These are phyloP conservation scores for Phytophthora quininea DNA, from an alignment of 352 stramenopile species.

Conservation along the genomic window DNA sequence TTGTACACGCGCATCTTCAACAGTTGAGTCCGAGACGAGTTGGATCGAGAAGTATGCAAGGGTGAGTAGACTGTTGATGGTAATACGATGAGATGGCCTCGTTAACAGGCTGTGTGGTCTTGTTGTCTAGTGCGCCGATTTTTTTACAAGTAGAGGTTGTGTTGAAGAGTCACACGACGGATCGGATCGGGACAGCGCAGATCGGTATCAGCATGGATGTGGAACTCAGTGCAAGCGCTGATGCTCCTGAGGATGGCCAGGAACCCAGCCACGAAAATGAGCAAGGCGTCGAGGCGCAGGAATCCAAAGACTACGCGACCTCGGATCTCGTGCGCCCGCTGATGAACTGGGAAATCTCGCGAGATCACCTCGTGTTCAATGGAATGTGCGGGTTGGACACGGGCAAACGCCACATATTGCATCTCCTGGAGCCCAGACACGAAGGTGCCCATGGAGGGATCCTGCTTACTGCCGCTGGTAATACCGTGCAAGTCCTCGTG, in stretches of 20 bases:
- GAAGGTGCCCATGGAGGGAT: conserved; percentile 53
- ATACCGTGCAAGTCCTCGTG: conserved; percentile 76
- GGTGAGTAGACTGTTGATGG: background rate
- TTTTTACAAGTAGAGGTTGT: no score
- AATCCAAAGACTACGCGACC: conserved; percentile 32
- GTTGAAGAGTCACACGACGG: conserved; percentile 10
- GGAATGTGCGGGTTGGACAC: conserved; percentile 70
- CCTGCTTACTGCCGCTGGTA: conserved; percentile 69
- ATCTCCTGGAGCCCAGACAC: conserved; percentile 56
- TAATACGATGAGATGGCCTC: no score
- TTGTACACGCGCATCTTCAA: conserved; percentile 92
- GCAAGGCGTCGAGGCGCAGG: conserved; percentile 5
- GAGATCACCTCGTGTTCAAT: conserved; percentile 73
- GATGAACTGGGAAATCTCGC: conserved; percentile 74
- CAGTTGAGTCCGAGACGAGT: conserved; percentile 35
- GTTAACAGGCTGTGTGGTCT: no score
- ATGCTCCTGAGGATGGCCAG: background rate
- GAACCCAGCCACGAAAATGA: conserved; percentile 6
- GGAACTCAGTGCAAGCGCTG: conserved; percentile 8
- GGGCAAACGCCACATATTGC: conserved; percentile 69
- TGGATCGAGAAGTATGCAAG: background rate
- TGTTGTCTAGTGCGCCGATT: no score
- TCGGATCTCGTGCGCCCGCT: conserved; percentile 51
- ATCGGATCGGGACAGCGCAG: background rate
- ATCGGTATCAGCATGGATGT: conserved; percentile 2